Base-by-base conservation (phyloP, 106 monocot genomes). In the Acorus calamus region DNA sequence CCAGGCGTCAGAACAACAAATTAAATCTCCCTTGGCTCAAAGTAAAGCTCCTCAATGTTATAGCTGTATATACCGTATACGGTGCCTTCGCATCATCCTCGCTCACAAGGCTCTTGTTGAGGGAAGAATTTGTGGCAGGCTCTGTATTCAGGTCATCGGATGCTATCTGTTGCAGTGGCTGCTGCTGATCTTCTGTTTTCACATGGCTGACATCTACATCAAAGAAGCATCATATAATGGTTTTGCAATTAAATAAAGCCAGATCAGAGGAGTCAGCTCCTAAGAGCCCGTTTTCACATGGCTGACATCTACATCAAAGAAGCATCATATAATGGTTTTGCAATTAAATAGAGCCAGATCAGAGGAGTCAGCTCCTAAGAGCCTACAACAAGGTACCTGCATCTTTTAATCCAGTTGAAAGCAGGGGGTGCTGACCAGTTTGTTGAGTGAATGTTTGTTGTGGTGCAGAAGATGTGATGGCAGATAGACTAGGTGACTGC, bases 41-140 rank as follows among this genome's bases (percentile, higher is more conserved):
- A 28, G 28, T 28, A 28, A 28, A 0, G 28, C 28, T 28, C 28
- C 28, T 28, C 28, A 28, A 28, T 28, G 28, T 28, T 28, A 28
- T 1, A 28, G 28, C 28, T 28, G 28, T 28, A 60, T 45, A 56
- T 83, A 98, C 96, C 79, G 52, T 50, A 14, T 71, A 83, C 43
- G 85, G 47, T 45, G 79, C 65, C 70, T 88, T 85, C 65, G 74
- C 47, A 66, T 88, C 87, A 70, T 92, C 96, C 60, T 96, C 87
- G 13, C 45, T 77, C 7, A 45, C 44, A 7, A 58, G 73, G 51
- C 64, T 71, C 66, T 82, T 91, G 58, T 76, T 77, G n/a, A 76
- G 44, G 63, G 63, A 73, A 67, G 81, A 70, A 81, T 62, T 76
- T 11, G 68, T 11, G 55, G 61, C 58, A 70, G 78, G 47, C 57